These are phyloP conservation scores for Suhomyces pyralidae DNA, from an alignment of 805 yeast species.

Conservation along the genomic window DNA sequence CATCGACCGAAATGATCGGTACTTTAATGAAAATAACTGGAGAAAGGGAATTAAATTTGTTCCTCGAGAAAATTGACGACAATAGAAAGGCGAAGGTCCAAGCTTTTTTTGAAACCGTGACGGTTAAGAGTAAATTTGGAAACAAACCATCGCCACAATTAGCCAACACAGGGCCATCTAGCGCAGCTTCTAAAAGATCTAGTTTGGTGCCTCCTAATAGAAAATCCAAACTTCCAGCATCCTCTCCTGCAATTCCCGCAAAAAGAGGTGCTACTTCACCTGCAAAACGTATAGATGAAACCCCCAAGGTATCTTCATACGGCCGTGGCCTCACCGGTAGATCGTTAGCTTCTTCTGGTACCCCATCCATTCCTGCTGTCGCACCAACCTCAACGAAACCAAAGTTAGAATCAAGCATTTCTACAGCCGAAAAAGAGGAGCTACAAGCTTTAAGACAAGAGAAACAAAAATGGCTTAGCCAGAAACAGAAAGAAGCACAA, in stretches of 20 bases:
- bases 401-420: constrained; percentile 10
- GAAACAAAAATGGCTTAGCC: constrained; percentile 43
- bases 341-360: constrained; percentile 30
- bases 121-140: constrained; percentile 45
- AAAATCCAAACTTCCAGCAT: constrained; percentile 9
- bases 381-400: constrained; percentile 10
- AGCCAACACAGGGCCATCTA: constrained; percentile 6
- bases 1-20: constrained; percentile 76
- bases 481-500: constrained; percentile 20
- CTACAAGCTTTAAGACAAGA: constrained; percentile 52
- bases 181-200: constrained; percentile 10
- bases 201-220: background rate
- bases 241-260: constrained; percentile 50
- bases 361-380: constrained; percentile 10
- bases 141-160: constrained; percentile 9
- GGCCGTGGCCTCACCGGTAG: constrained; percentile 45
- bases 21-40: constrained; percentile 82
- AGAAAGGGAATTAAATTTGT: constrained; percentile 57
- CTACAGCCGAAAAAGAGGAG: constrained; percentile 40
- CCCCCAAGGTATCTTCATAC: constrained; percentile 23
- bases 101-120: constrained; percentile 53
- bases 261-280: constrained; percentile 75
- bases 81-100: constrained; percentile 65
- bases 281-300: constrained; percentile 42
- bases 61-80: constrained; percentile 71